Evolutionary conservation across 1,284 basidiomycete species (phyloP).

Genomic region (Fomitiporia mediterranea): DNA sequence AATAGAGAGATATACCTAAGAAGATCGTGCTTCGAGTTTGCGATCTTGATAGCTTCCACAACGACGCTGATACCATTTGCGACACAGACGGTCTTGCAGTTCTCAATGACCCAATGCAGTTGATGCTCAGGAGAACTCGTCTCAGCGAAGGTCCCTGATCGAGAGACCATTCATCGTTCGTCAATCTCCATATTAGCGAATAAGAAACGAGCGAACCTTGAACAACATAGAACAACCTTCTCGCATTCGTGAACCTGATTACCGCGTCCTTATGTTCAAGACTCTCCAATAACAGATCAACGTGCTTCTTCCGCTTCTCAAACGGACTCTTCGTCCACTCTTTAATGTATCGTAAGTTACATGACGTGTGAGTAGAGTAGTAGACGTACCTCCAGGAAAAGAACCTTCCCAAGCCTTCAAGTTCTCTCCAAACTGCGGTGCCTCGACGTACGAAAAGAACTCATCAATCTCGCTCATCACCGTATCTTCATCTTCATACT

Average conservation of each 20-base stretch:
- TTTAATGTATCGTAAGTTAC: slow-evolving; percentile 30
- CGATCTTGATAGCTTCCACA: slow-evolving; percentile 86
- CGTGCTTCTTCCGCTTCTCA: slow-evolving; percentile 61
- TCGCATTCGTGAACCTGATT: slow-evolving; percentile 81
- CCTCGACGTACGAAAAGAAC: slow-evolving; percentile 98
- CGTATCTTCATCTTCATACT: slow-evolving; percentile 93
- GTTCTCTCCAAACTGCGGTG: slow-evolving; percentile 86
- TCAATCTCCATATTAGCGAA: slow-evolving; percentile 9
- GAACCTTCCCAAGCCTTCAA: slow-evolving; percentile 84
- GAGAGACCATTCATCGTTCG: slow-evolving; percentile 24
- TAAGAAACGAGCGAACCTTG: slow-evolving; percentile 74
- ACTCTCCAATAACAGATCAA: slow-evolving; percentile 78
- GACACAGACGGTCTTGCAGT: slow-evolving; percentile 81
- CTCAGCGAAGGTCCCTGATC: slow-evolving; percentile 84
- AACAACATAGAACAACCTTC: slow-evolving; percentile 81
- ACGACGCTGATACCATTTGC: slow-evolving; percentile 84
- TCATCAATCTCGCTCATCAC: slow-evolving; percentile 96
- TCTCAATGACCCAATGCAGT: slow-evolving; percentile 93
- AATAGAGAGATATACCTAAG: slow-evolving; percentile 48
- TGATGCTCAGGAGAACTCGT: slow-evolving; percentile 91
- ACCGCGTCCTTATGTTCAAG: slow-evolving; percentile 84
- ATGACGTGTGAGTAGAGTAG: slow-evolving; percentile 1
- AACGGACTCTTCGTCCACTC: slow-evolving; percentile 74
- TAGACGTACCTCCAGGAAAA: slow-evolving; percentile 60
- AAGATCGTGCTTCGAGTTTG: slow-evolving; percentile 84